Percentiles rank a stretch among this genome's conserved stretches.
Conservation (phyloP, 352 stramenopile genomes). For the Globisporangium camurandrum region DNA sequence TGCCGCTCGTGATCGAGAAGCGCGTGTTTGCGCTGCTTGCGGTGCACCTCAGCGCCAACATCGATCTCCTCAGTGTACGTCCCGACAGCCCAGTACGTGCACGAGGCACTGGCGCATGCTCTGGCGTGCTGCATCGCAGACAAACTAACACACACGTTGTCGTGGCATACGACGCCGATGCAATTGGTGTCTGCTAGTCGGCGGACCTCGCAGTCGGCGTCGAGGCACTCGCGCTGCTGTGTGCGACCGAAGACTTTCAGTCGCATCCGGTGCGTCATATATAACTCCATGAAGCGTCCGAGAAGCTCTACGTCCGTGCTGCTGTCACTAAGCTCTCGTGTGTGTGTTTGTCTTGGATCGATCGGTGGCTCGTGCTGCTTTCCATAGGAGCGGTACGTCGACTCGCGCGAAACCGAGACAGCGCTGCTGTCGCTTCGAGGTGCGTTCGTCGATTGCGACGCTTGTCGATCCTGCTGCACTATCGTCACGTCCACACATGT, state of each 20-base stretch:
- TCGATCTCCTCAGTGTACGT: conserved; percentile 38
- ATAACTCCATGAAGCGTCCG: too few species aligned
- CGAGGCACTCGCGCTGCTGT: conserved; percentile 69
- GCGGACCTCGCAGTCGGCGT: conserved; percentile 46
- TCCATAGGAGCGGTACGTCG: conserved; percentile 40
- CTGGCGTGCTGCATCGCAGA: background rate
- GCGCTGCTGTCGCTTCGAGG: conserved; percentile 50
- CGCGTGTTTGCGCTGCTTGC: conserved; percentile 70
- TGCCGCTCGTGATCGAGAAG: conserved; percentile 79
- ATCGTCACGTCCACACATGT: too few species aligned
- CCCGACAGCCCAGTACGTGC: conserved; percentile 12
- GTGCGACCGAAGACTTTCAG: conserved; percentile 81
- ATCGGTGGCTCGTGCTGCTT: background rate
- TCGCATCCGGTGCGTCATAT: conserved; percentile 40
- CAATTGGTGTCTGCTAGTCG: background rate
- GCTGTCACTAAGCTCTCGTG: background rate
- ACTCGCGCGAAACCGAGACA: conserved; percentile 48
- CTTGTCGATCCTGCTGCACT: too few species aligned
- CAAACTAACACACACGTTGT: too few species aligned
- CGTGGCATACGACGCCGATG: too few species aligned
- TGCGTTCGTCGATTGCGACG: conserved; percentile 11
- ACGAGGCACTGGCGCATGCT: background rate
- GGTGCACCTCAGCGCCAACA: conserved; percentile 65
- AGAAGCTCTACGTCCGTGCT: background rate
- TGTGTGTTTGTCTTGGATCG: background rate